Conservation (phyloP, 1,284 basidiomycete genomes). For the Moesziomyces globuligerus region DNA sequence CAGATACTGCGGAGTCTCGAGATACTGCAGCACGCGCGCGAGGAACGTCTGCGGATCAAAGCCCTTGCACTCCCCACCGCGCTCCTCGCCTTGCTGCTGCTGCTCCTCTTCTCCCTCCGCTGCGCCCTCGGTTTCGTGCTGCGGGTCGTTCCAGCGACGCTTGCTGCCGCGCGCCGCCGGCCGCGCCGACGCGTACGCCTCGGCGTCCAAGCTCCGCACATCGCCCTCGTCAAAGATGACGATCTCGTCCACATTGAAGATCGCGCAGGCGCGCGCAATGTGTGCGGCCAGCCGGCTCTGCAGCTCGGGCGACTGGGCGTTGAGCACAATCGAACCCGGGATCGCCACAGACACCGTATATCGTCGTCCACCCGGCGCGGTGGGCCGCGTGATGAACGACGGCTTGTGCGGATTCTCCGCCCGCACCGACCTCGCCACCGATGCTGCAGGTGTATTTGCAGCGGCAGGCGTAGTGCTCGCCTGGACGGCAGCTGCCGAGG, state of each 20-base stretch:
- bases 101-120: slow-evolving; percentile 3
- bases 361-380: slow-evolving; percentile 19
- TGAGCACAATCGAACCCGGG: slow-evolving; percentile 64
- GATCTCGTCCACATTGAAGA: slow-evolving; percentile 67
- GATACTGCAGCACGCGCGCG: slow-evolving; percentile 63
- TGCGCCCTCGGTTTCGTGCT: slow-evolving; percentile 8
- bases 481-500: not conserved
- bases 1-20: slow-evolving; percentile 68
- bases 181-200: not conserved
- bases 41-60: slow-evolving; percentile 62
- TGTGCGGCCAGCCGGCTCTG: slow-evolving; percentile 61
- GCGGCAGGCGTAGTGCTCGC: not conserved
- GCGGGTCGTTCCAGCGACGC: slow-evolving; percentile 6
- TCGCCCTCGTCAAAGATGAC: slow-evolving; percentile 59
- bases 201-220: not conserved
- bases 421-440: not conserved
- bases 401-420: slow-evolving; percentile 53
- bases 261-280: slow-evolving; percentile 65
- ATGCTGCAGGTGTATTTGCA: not conserved
- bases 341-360: slow-evolving; percentile 64
- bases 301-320: slow-evolving; percentile 66
- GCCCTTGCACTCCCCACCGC: not conserved
- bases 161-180: slow-evolving; percentile 9
- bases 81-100: slow-evolving; percentile 5
- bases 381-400: slow-evolving; percentile 31